These are phyloP conservation scores for Pseudozyma hubeiensis DNA, from an alignment of 1,284 basidiomycete genomes.

Conservation along the genomic window DNA sequence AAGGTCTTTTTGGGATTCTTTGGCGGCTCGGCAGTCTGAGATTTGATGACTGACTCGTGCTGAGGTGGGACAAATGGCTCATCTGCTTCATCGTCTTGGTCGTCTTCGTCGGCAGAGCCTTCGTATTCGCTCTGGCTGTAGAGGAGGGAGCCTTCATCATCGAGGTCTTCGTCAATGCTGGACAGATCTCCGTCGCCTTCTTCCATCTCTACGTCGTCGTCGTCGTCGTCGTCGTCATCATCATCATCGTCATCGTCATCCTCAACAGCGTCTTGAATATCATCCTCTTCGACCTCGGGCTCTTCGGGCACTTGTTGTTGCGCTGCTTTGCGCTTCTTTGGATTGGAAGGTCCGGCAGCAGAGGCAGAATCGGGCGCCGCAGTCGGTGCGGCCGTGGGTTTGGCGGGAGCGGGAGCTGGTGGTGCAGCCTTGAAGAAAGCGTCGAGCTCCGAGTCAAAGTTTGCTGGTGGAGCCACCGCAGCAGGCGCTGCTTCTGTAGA, in stretches of 20 bases:
- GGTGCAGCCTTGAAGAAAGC: conserved; percentile 58
- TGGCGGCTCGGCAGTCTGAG: conserved; percentile 26
- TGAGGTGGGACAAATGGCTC: conserved; percentile 63
- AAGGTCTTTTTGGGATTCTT: conserved; percentile 52
- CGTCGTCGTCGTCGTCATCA: conserved; percentile 17
- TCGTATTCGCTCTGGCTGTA: conserved; percentile 36
- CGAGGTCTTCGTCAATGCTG: conserved; percentile 30
- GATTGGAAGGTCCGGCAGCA: conserved; percentile 18
- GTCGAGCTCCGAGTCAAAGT: conserved; percentile 62
- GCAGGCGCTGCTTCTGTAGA: conserved; percentile 1
- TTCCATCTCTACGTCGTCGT: conserved; percentile 39
- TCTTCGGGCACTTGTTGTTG: conserved; percentile 10
- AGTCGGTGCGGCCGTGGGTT: not conserved
- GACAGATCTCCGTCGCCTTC: conserved; percentile 45
- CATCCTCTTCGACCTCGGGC: conserved; percentile 1
- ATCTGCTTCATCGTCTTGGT: conserved; percentile 35
- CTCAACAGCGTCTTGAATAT: conserved; percentile 10
- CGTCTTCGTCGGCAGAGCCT: conserved; percentile 17
- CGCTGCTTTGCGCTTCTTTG: conserved; percentile 39
- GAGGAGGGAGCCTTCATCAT: conserved; percentile 38
- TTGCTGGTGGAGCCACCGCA: conserved; percentile 6
- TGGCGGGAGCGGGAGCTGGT: conserved; percentile 14
- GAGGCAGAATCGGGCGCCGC: not conserved
- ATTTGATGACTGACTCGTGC: conserved; percentile 68
- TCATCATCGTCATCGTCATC: conserved; percentile 17